A percentile compares a stretch with the other conserved stretches of the same genome.
phyloP scores from a whole-genome alignment of 768 basidiomycete species.

The Kwoniella newhampshirensis region DNA sequence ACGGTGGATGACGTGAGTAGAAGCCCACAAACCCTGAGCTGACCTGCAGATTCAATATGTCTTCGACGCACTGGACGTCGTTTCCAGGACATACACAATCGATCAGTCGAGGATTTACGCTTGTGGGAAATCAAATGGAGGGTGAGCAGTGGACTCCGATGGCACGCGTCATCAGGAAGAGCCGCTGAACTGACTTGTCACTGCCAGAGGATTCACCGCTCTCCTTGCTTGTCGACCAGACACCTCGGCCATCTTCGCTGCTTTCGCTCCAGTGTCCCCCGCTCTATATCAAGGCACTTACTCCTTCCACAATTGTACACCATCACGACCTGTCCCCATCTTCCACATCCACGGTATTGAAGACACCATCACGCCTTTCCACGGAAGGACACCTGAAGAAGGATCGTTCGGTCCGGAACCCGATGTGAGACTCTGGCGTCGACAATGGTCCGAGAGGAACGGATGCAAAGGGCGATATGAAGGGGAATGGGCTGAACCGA shows the following conservation, averaged over 20 bases:
- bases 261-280: slow-evolving; percentile 35
- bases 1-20: slow-evolving; percentile 34
- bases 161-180: too few species aligned
- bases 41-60: slow-evolving; percentile 32
- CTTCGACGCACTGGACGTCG: slow-evolving; percentile 33
- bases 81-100: slow-evolving; percentile 28
- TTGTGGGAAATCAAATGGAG: slow-evolving; percentile 42
- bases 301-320: slow-evolving; percentile 27
- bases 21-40: background rate
- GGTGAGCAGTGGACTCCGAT: too few species aligned
- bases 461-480: slow-evolving; percentile 15
- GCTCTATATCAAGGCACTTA: slow-evolving; percentile 37
- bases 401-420: slow-evolving; percentile 23
- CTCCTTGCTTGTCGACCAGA: slow-evolving; percentile 35
- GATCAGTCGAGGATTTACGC: slow-evolving; percentile 32
- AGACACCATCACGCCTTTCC: slow-evolving; percentile 35
- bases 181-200: too few species aligned
- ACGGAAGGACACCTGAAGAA: slow-evolving; percentile 22
- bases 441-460: slow-evolving; percentile 38
- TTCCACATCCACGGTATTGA: slow-evolving; percentile 38
- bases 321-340: slow-evolving; percentile 29
- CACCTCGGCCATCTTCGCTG: slow-evolving; percentile 36
- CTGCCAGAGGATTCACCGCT: slow-evolving; percentile 37
- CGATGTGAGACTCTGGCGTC: slow-evolving; percentile 27
- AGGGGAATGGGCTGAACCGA: background rate